These are phyloP conservation scores for Lecanicillium sp. DNA, from an alignment of 2,329 filamentous ascomycete species.

Conservation along the genomic window DNA sequence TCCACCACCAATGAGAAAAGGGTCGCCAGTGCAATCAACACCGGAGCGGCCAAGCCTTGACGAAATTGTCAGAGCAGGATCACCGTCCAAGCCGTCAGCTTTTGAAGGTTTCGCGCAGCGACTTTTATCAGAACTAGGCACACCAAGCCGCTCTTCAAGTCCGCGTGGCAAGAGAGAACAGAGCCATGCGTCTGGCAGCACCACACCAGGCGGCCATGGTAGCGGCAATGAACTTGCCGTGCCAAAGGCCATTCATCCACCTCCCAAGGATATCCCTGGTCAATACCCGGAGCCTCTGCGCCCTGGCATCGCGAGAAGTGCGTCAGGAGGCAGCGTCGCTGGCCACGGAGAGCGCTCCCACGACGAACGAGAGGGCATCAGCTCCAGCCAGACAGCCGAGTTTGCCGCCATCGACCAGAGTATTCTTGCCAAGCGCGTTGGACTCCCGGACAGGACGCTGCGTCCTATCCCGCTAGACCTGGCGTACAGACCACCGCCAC, in stretches of 20 bases:
- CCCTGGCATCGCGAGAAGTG: conserved; percentile 24
- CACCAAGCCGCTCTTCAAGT: conserved; percentile 41
- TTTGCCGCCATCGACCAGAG: conserved; percentile 58
- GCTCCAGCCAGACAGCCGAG: conserved; percentile 46
- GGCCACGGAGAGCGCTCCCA: conserved; percentile 17
- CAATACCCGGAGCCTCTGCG: conserved; percentile 13
- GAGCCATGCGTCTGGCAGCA: conserved; percentile 19
- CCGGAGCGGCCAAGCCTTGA: conserved; percentile 36
- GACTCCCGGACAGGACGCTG: conserved; percentile 33
- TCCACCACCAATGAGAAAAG: conserved; percentile 19
- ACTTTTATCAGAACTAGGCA: conserved; percentile 50
- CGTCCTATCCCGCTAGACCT: conserved; percentile 40
- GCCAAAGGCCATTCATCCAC: conserved; percentile 25
- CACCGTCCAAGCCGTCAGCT: conserved; percentile 44
- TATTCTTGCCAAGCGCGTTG: conserved; percentile 47
- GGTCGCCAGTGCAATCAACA: conserved; percentile 22
- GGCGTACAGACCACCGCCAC: conserved; percentile 10
- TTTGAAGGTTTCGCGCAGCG: conserved; percentile 56
- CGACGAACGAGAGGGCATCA: conserved; percentile 22
- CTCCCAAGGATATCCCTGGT: conserved; percentile 34
- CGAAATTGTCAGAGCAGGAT: conserved; percentile 35
- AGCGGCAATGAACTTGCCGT: conserved; percentile 16
- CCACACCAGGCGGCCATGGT: conserved; percentile 19
- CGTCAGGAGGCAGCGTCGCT: conserved; percentile 29
- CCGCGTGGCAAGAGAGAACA: conserved; percentile 43